Base-by-base conservation (phyloP, 2,329 filamentous ascomycete species). In the Calycina marina region DNA sequence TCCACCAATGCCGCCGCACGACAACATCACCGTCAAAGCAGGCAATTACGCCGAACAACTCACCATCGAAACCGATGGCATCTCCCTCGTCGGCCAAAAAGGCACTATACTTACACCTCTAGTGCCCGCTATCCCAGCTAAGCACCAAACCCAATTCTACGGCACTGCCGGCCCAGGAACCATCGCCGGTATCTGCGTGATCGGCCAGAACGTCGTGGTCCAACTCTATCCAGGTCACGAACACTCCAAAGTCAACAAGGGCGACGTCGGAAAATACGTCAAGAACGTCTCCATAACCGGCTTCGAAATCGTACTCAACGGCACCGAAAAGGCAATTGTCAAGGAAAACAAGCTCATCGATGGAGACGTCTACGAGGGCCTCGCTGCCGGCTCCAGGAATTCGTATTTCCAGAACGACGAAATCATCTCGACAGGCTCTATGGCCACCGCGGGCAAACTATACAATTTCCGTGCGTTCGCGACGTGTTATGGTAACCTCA, bases 401-500 rank as follows among this genome's bases (percentile, higher is more conserved):
- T 54, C 50, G 0, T 18, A 47, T 3, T 32, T 56, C 15, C 31
- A 40, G 0, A 37, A 44, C 5, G 58, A 58, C 32, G 30, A 28
- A 2, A 39, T 58, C 17, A 41, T 43, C 0, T 39, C 48, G 2
- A 36, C 46, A 0, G 17, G 9, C 1, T 27, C 28, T 1, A 15
- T 28, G 15, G n/a, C 26, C 10, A 15, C 4, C 10, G 15, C 14
- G 4, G 26, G 26, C 3, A n/a, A n/a, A n/a, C n/a, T n/a, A n/a
- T n/a, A n/a, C n/a, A n/a, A n/a, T n/a, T 27, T 46, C 22, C 18
- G 12, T 14, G 43, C 46, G 28, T 55, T 56, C 26, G 55, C 37
- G 5, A 48, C 58, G 15, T 57, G 55, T 39, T 54, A 54, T 47
- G 54, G 56, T 30, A 50, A 58, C 39, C 33, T 45, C 8, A 51